Percentiles rank a stretch among this genome's conserved stretches.
These are phyloP conservation scores for Daldinia childiae DNA, from an alignment of 495 filamentous ascomycete genomes.

Conservation along the genomic window DNA sequence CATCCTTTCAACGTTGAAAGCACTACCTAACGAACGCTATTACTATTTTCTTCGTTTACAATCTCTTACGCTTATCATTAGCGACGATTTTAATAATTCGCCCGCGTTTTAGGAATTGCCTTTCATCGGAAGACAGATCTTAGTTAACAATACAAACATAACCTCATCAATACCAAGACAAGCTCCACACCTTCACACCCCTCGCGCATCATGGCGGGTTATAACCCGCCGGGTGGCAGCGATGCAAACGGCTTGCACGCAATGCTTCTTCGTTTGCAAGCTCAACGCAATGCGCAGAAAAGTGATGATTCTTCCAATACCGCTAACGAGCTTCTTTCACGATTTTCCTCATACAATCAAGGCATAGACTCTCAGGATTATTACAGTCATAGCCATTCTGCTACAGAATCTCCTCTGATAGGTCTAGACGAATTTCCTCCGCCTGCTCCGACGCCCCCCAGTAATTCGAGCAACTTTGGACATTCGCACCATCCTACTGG, in stretches of 20 bases:
- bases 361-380: slow-evolving; percentile 48
- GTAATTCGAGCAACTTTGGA: slow-evolving; percentile 48
- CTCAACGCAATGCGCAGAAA: slow-evolving; percentile 39
- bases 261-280: slow-evolving; percentile 47
- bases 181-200: slow-evolving; percentile 1
- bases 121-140: slow-evolving; percentile 7
- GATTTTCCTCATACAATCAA: slow-evolving; percentile 50
- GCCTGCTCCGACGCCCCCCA: slow-evolving; percentile 59
- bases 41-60: slow-evolving; percentile 1
- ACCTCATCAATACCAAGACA: not conserved
- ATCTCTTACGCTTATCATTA: not conserved
- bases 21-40: slow-evolving; percentile 10
- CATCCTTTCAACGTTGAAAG: slow-evolving; percentile 14
- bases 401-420: slow-evolving; percentile 49
- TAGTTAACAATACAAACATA: not conserved
- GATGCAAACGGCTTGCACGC: slow-evolving; percentile 43
- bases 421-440: slow-evolving; percentile 53
- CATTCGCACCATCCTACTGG: slow-evolving; percentile 54
- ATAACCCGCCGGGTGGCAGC: slow-evolving; percentile 52
- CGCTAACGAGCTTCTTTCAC: slow-evolving; percentile 44
- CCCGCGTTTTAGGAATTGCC: not conserved
- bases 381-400: slow-evolving; percentile 51
- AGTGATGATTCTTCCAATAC: slow-evolving; percentile 30
- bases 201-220: slow-evolving; percentile 54
- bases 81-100: not conserved